A percentile compares a stretch with the other conserved stretches of the same genome.
Conservation (phyloP, 768 basidiomycete genomes). For the Polyporus arcularius region DNA sequence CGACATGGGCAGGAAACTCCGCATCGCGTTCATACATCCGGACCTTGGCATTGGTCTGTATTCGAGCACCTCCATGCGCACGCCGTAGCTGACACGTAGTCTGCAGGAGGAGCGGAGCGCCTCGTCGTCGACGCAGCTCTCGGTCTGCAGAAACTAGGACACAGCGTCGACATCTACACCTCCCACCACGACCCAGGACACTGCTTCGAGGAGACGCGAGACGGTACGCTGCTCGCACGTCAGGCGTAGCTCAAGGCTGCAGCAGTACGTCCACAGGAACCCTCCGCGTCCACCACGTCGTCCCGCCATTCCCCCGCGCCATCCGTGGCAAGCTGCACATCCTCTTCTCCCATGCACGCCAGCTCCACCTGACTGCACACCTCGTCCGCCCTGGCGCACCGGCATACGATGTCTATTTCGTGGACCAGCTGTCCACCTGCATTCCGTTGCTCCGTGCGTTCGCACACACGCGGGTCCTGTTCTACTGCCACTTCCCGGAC, state of each 20-base stretch:
- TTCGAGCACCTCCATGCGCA: not conserved
- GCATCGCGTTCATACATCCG: conserved; percentile 88
- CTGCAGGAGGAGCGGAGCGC: conserved; percentile 89
- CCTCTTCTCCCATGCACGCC: conserved; percentile 83
- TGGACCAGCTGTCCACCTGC: conserved; percentile 94
- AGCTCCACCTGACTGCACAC: conserved; percentile 75
- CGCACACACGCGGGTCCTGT: conserved; percentile 79
- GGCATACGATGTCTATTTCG: conserved; percentile 82
- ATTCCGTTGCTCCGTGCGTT: conserved; percentile 77
- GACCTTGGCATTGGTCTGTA: conserved; percentile 88
- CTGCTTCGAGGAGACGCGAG: conserved; percentile 91
- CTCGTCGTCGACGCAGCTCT: conserved; percentile 94
- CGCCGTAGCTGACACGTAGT: not conserved
- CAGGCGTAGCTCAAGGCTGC: not conserved
- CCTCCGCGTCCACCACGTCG: conserved; percentile 70
- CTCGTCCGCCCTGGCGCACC: conserved; percentile 54
- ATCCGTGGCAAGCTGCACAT: conserved; percentile 84
- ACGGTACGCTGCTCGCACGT: conserved; percentile 55
- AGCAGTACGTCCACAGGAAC: conserved; percentile 53
- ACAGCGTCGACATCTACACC: conserved; percentile 87
- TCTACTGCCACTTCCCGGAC: conserved; percentile 98
- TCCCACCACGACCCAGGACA: conserved; percentile 86
- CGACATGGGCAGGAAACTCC: conserved; percentile 28
- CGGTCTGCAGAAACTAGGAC: conserved; percentile 81
- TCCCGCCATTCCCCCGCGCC: conserved; percentile 79